These are phyloP conservation scores for Tolypocladium paradoxum DNA, from an alignment of 2,329 filamentous ascomycete species.

Conservation along the genomic window DNA sequence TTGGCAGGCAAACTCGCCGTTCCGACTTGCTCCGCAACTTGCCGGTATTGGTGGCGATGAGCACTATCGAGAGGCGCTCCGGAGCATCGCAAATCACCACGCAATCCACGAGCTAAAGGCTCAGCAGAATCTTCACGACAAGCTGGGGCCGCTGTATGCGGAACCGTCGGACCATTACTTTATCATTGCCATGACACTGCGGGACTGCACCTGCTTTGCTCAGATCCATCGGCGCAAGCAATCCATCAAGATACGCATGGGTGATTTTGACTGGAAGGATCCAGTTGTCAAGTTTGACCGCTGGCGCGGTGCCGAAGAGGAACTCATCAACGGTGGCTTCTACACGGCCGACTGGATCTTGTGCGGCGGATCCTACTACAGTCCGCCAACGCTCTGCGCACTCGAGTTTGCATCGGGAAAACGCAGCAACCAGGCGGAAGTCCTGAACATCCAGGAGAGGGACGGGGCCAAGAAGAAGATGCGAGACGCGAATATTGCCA, in stretches of 20 bases:
- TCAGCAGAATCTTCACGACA: conserved; percentile 32
- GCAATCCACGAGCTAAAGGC: conserved; percentile 22
- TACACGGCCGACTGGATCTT: conserved; percentile 41
- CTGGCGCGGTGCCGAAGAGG: conserved; percentile 55
- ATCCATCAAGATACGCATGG: conserved; percentile 48
- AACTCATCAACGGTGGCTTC: conserved; percentile 57
- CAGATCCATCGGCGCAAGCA: conserved; percentile 33
- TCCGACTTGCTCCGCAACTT: conserved; percentile 25
- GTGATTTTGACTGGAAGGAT: conserved; percentile 71
- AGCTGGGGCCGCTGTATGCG: conserved; percentile 30
- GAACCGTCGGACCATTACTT: conserved; percentile 36
- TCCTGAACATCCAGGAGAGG: conserved; percentile 10
- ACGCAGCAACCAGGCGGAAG: conserved; percentile 7
- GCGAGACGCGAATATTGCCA: neutral
- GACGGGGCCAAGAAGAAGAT: neutral
- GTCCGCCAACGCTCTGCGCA: conserved; percentile 24
- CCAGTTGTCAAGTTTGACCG: conserved; percentile 53
- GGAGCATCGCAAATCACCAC: conserved; percentile 19
- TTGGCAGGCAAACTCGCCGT: conserved; percentile 30
- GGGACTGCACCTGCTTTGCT: conserved; percentile 69
- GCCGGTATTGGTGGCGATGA: conserved; percentile 18
- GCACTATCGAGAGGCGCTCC: conserved; percentile 13
- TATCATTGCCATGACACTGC: conserved; percentile 65
- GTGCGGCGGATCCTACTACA: conserved; percentile 21
- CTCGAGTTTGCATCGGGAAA: conserved; percentile 16